A percentile compares a stretch with the other conserved stretches of the same genome.
phyloP scores from a whole-genome alignment of 1,139 yeast species.

The Saccharomyces hybrid region DNA sequence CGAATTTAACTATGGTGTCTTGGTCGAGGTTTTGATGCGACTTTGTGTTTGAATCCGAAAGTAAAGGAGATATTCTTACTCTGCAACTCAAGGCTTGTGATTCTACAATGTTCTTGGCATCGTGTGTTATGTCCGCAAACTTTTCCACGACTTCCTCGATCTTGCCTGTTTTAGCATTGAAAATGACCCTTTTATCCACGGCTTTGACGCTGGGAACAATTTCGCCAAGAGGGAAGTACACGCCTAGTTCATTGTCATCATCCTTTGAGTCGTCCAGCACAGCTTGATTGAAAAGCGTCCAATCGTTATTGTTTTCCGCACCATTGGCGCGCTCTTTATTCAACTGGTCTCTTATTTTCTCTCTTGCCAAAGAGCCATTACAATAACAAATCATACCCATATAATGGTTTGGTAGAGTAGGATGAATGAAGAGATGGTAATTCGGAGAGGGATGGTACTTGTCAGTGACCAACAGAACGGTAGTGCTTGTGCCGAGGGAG shows the following conservation, averaged over 20 bases:
- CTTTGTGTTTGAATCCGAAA: constrained; percentile 24
- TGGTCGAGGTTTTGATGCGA: constrained; percentile 5
- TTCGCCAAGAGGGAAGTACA: constrained; percentile 82
- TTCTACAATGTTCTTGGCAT: constrained; percentile 72
- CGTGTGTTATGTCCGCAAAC: constrained; percentile 44
- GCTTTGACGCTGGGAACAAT: constrained; percentile 76
- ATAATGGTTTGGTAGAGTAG: constrained; percentile 64
- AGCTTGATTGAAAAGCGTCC: constrained; percentile 61
- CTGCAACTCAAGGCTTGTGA: constrained; percentile 83
- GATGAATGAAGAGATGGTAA: constrained; percentile 81
- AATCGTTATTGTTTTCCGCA: constrained; percentile 31
- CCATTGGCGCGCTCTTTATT: constrained; percentile 35
- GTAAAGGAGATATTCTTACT: constrained; percentile 68
- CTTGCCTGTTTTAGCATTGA: constrained; percentile 30
- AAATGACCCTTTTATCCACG: constrained; percentile 45
- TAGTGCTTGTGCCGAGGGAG: constrained; percentile 85
- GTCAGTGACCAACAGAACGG: constrained; percentile 73
- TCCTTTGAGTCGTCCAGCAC: constrained; percentile 28
- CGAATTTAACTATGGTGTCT: constrained; percentile 25
- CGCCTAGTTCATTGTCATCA: constrained; percentile 50
- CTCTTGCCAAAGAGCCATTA: constrained; percentile 85
- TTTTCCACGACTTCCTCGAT: constrained; percentile 28
- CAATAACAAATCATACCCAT: constrained; percentile 97
- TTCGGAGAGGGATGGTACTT: constrained; percentile 71
- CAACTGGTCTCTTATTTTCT: constrained; percentile 57